Base-by-base conservation (phyloP, 768 basidiomycete genomes). In the Ramaria sp. region DNA sequence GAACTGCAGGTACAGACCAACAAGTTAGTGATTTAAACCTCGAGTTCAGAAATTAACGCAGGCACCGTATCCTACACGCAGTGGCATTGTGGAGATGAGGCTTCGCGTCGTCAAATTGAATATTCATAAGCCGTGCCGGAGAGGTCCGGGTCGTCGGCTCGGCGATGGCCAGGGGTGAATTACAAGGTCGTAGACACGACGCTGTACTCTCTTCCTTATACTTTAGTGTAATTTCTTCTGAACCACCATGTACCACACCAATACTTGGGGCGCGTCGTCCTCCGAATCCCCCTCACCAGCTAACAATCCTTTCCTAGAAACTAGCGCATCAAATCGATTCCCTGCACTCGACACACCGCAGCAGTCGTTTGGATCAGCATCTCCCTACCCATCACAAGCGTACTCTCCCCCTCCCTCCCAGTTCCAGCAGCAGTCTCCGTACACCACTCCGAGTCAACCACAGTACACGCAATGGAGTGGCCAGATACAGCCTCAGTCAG, bases 21-120 rank as follows among this genome's bases (percentile, higher is more conserved):
- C 17, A 4, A 41, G 48, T 12, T 51, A 37, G 27, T 51, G 3
- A 51, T 3, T 15, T 13, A 51, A 20, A 22, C 37, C 1, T 9
- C 47, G 42, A 30, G n/a, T 20, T 20, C 17, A 9, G 34, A 19
- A 13, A n/a, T 2, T 53, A n/a, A 41, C 34, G 34, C 17, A 54
- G 65, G 57, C 62, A 78, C 78, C 78, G 59, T 77, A 79, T 65
- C 78, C 77, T 57, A 79, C 66, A 53, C 73, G 66, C n/a, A 76
- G 63, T 60, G 69, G 63, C 72, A 74, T 74, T 27, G 53, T 53
- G 22, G n/a, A 24, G 34, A 37, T 13, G 13, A 13, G 13, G 33
- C 11, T 11, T n/a, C n/a, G n/a, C n/a, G n/a, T n/a, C n/a, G n/a
- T n/a, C n/a, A n/a, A n/a, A n/a, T n/a, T n/a, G n/a, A n/a, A n/a